phyloP scores from a whole-genome alignment of 345 rosid genomes.

The Hypericum perforatum region DNA sequence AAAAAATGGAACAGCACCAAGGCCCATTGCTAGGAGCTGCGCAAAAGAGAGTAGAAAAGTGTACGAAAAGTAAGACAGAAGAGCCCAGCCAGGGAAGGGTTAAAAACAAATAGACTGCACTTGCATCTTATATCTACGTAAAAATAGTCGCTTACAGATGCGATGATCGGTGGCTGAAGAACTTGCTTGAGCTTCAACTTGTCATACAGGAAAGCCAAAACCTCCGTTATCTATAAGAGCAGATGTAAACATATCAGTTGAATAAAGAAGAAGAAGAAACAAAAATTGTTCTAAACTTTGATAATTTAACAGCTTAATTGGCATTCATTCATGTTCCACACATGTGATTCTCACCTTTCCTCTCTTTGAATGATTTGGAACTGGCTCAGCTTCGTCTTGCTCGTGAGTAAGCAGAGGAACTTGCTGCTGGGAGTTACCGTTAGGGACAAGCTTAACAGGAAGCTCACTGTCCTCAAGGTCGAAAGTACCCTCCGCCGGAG shows the following conservation, averaged over 20 bases:
- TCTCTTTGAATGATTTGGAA: slow-evolving; percentile 27
- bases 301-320: no score
- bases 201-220: slow-evolving; percentile 50
- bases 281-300: no score
- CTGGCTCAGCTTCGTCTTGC: slow-evolving; percentile 15
- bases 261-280: slow-evolving; percentile 15
- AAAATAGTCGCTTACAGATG: slow-evolving; percentile 58
- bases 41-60: neutral
- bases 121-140: no score
- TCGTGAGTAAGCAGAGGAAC: slow-evolving; percentile 53
- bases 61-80: neutral
- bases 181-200: slow-evolving; percentile 95
- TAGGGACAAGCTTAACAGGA: slow-evolving; percentile 46
- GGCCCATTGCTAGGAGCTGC: slow-evolving; percentile 83
- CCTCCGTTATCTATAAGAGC: slow-evolving; percentile 39
- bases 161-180: slow-evolving; percentile 86
- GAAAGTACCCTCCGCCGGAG: slow-evolving; percentile 92
- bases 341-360: slow-evolving; percentile 45
- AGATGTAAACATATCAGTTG: no score
- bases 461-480: slow-evolving; percentile 38
- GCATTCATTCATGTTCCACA: no score
- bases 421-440: slow-evolving; percentile 42
- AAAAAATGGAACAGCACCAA: slow-evolving; percentile 65
- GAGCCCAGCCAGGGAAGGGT: neutral
- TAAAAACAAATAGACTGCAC: neutral